phyloP scores from a whole-genome alignment of 2,329 filamentous ascomycete genomes.

The Monascus ruber region DNA sequence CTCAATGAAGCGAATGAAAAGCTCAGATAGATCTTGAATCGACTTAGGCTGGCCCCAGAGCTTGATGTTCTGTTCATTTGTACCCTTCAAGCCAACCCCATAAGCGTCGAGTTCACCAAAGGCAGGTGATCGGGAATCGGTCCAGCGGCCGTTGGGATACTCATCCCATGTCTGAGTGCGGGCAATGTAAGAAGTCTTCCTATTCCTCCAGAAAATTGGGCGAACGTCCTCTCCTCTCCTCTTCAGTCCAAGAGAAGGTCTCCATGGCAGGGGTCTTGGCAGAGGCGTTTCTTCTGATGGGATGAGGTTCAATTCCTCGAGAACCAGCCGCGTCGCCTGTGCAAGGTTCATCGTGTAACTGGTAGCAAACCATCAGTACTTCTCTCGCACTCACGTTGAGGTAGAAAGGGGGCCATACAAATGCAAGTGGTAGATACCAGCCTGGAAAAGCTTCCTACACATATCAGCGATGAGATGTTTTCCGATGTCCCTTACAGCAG shows the following conservation, averaged over 20 bases:
- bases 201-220: slow-evolving; percentile 97
- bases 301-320: slow-evolving; percentile 76
- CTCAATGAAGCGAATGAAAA: slow-evolving; percentile 78
- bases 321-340: slow-evolving; percentile 82
- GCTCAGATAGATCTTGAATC: slow-evolving; percentile 64
- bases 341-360: slow-evolving; percentile 97
- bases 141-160: slow-evolving; percentile 97
- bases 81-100: slow-evolving; percentile 84
- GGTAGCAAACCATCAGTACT: neutral
- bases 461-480: slow-evolving; percentile 78
- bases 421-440: slow-evolving; percentile 78
- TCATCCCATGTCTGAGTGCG: slow-evolving; percentile 98
- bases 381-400: neutral
- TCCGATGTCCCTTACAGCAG: slow-evolving; percentile 79
- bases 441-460: slow-evolving; percentile 73
- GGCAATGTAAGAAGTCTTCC: slow-evolving; percentile 88
- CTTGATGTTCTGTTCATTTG: slow-evolving; percentile 90
- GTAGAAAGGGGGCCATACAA: slow-evolving; percentile 44
- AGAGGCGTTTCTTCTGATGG: slow-evolving; percentile 67
- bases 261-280: slow-evolving; percentile 89
- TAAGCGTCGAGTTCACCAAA: slow-evolving; percentile 94
- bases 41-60: slow-evolving; percentile 81
- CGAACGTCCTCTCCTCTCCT: slow-evolving; percentile 89
- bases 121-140: slow-evolving; percentile 88
- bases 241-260: slow-evolving; percentile 81